These are phyloP conservation scores for Leonotis leonurus DNA, from an alignment of 257 asterid genomes.

Conservation along the genomic window DNA sequence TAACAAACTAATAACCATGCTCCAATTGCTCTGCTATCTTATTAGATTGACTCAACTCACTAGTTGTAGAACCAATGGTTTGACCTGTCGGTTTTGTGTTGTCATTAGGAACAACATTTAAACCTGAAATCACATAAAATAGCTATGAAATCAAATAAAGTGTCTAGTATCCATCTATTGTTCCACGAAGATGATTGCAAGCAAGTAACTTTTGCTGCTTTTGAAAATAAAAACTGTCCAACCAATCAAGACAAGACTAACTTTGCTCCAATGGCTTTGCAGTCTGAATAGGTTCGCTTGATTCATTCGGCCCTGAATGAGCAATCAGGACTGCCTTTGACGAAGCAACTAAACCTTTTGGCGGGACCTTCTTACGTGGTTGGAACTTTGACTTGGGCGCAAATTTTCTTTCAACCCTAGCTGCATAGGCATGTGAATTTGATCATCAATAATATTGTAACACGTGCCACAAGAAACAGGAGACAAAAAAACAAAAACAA, in stretches of 20 bases:
- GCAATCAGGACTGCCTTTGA: constrained; percentile 23
- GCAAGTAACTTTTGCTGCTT: background rate
- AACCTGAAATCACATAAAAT: constrained; percentile 15
- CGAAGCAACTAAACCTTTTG: constrained; percentile 28
- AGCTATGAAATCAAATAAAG: constrained; percentile 13
- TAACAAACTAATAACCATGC: constrained; percentile 24
- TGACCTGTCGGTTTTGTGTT: background rate
- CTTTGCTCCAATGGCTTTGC: constrained; percentile 24
- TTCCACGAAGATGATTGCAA: background rate
- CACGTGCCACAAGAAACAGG: background rate
- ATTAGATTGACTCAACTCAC: constrained; percentile 4
- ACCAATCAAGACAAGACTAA: constrained; percentile 17
- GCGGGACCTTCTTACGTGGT: constrained; percentile 28
- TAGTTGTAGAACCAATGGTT: constrained; percentile 19
- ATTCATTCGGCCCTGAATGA: constrained; percentile 12
- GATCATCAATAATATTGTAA: background rate
- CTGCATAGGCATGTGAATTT: constrained; percentile 27
- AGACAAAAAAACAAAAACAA: background rate
- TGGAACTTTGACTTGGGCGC: constrained; percentile 55
- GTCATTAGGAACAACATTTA: constrained; percentile 29
- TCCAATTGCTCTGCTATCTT: constrained; percentile 25
- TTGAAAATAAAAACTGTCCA: background rate
- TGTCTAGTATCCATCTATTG: background rate
- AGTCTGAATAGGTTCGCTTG: constrained; percentile 8
- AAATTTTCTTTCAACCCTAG: constrained; percentile 46